Base-by-base conservation (phyloP, 768 basidiomycete species). In the Cystofilobasidium bisporidii region DNA sequence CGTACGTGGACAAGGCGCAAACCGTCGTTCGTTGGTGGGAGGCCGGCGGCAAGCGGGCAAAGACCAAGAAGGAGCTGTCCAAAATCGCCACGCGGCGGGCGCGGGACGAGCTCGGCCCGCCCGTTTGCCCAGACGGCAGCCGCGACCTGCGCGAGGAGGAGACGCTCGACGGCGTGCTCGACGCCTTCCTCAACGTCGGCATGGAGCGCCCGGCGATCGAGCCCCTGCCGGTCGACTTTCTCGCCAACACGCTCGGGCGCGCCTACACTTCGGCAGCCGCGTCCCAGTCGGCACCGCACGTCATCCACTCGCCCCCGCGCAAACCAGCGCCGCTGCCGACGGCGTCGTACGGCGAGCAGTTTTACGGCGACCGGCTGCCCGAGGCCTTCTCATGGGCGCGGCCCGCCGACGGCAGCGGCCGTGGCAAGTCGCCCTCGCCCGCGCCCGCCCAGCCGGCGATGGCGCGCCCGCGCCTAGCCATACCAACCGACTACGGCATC, bases 21-120 rank as follows among this genome's bases (percentile, higher is more conserved):
- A 38, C 47, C 22, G 20, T 63, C 26, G 62, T 63, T 5, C 36
- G 55, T 20, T 68, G 67, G 67, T 68, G 67, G 67, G 67, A 68
- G 55, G 55, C 60, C 28, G 33, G 50, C 33, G 66, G 66, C 24
- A 43, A 45, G 64, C 32, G 65, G 28, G n/a, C 55, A 1, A 68
- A 68, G 61, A 68, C 61, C 12, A 68, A 68, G 61, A 62, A 63
- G 62, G 67, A 68, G 56, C 32, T 63, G 22, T 24, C 32, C 15
- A 68, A 68, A 32, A 26, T 68, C 8, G 36, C 55, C 5, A 63
- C 60, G 0, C 53, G 61, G 24, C 40, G 40, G 5, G 67, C 61
- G 47, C 36, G 33, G 9, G 61, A 63, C 55, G n/a, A n/a, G 33
- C 24, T 17, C 55, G 32, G 67, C 57, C 24, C 48, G 67, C 22